phyloP scores from a whole-genome alignment of 2,329 filamentous ascomycete species.

The Nothomitra cinnamomea region DNA sequence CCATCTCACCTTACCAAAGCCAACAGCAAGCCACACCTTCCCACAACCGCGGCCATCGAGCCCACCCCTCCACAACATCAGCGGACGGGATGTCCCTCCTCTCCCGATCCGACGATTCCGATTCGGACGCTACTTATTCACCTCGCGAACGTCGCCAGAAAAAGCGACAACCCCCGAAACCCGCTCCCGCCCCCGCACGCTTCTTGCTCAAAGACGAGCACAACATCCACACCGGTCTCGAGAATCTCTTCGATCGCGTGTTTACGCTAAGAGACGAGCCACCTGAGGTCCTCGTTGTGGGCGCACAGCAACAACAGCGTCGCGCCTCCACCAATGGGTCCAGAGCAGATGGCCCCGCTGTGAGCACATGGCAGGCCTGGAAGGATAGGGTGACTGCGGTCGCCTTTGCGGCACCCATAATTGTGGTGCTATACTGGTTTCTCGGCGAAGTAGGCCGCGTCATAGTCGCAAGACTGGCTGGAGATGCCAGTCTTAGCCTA shows the following conservation, averaged over 20 bases:
- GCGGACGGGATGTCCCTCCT: too few species aligned
- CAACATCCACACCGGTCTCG: slow-evolving; percentile 27
- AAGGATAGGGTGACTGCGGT: slow-evolving; percentile 1
- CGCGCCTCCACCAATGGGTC: too few species aligned
- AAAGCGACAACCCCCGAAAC: slow-evolving; percentile 6
- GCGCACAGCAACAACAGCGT: background rate
- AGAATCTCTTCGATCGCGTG: slow-evolving; percentile 27
- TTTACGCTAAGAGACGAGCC: slow-evolving; percentile 23
- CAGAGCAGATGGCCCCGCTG: too few species aligned
- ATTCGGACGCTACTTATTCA: slow-evolving; percentile 7
- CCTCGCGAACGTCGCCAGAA: background rate
- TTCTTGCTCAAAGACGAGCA: slow-evolving; percentile 28
- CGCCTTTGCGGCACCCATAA: too few species aligned
- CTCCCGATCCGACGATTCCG: background rate
- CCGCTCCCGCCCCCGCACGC: slow-evolving; percentile 22
- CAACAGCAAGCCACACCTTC: too few species aligned
- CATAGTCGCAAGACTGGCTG: too few species aligned
- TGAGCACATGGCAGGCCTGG: slow-evolving; percentile 6
- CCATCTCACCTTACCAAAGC: background rate
- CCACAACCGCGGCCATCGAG: background rate
- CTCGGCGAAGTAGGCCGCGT: too few species aligned
- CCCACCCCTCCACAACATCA: background rate
- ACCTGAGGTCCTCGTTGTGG: slow-evolving; percentile 14
- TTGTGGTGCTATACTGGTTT: too few species aligned
- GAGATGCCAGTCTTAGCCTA: too few species aligned